Evolutionary conservation across 2,329 filamentous ascomycete species (phyloP), one percentile per base, ranked within the genome.

Genomic region (Huntiella moniliformis): DNA sequence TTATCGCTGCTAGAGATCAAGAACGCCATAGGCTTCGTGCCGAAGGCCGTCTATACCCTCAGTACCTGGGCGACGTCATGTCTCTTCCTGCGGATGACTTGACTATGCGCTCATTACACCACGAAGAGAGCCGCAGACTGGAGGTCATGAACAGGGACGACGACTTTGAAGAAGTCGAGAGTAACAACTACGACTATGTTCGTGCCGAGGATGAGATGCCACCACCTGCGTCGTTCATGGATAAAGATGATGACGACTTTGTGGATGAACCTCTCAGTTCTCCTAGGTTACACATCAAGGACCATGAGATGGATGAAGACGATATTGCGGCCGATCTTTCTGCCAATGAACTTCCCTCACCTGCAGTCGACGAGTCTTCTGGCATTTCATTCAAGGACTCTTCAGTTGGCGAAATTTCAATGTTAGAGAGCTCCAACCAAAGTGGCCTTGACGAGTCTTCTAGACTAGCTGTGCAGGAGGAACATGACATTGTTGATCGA

Each of bases 81-180:
- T 62, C 49, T 52, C 60, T 38, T 52, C 60, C 48, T 52, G 52
- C 56, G 4, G 83, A 88, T 31, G 71, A 77, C 44, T 57, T 77
- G 31, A 76, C 71, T 0, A 75, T 78, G 71, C 67, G 69, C 39
- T 64, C 67, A 11, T 61, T 70, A 2, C 67, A 68, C 34, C 58
- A 63, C 2, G 60, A 65, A 0, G 66, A 70, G 1, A 82, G 86
- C 52, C 70, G 75, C 43, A 81, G 82, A 45, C 67, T 87, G 1
- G 83, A 88, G 53, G 75, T 88, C 11, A 82, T 80, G 44, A 92
- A 91, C 55, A 77, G 74, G 12, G 79, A 81, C 10, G 85, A 94
- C 53, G 91, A 96, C 57, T 96, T 95, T 56, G 91, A 98, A 59
- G 86, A 94, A 60, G 87, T 96, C 7, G 71, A 72, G 32, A 70